Percentiles rank a stretch among this genome's conserved stretches.
Evolutionary conservation across 140 eudicot species (phyloP).

Genomic region (Eryngium alpinum): DNA sequence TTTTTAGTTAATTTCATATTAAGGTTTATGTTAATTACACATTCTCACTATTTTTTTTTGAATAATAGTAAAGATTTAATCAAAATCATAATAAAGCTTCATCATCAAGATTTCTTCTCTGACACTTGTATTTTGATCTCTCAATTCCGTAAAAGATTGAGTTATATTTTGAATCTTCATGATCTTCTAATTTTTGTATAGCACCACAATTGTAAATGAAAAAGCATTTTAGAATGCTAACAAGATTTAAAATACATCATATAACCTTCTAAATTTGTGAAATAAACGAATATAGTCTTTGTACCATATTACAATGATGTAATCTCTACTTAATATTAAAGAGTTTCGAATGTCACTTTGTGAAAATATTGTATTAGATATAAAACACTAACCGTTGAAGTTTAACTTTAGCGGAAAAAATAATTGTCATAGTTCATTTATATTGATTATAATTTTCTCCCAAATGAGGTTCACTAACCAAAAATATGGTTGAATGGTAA

Average conservation of each 20-base stretch:
- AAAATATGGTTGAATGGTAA: neutral
- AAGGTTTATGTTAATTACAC: neutral
- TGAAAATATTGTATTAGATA: neutral
- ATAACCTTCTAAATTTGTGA: neutral
- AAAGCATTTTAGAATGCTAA: neutral
- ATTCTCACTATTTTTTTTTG: conserved; percentile 2
- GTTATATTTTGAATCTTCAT: neutral
- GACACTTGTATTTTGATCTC: neutral
- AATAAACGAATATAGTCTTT: neutral
- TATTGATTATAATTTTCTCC: neutral
- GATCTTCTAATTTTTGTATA: neutral
- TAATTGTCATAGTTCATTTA: neutral
- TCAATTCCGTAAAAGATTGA: conserved; percentile 2
- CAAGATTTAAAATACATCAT: neutral
- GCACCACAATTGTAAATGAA: neutral
- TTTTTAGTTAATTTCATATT: no score
- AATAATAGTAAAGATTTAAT: neutral
- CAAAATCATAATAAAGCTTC: neutral
- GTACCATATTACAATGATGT: neutral
- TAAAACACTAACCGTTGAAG: neutral
- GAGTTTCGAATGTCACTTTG: neutral
- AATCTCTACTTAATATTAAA: neutral
- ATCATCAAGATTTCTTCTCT: conserved; percentile 11
- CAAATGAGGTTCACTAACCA: neutral
- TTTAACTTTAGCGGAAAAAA: neutral